phyloP scores from a whole-genome alignment of 352 stramenopile genomes.

The Phytophthora constricta region DNA sequence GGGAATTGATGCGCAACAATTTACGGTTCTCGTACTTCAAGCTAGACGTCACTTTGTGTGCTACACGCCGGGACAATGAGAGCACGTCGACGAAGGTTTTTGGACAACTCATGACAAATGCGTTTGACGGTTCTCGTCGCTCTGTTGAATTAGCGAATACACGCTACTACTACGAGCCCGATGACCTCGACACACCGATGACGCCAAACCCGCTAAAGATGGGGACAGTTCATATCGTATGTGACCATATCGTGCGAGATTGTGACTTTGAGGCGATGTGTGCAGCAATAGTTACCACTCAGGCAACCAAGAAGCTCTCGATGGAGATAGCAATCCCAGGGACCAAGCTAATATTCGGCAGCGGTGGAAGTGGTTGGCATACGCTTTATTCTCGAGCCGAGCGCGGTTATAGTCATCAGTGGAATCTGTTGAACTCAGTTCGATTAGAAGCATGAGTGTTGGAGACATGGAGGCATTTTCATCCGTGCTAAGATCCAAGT shows the following conservation, averaged over 20 bases:
- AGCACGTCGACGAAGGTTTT: background rate
- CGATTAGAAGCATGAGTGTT: background rate
- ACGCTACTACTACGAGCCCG: background rate
- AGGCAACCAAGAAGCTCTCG: constrained; percentile 6
- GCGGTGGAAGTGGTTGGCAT: constrained; percentile 14
- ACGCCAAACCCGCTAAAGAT: constrained; percentile 4
- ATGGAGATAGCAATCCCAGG: background rate
- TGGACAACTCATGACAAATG: background rate
- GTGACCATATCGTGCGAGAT: background rate
- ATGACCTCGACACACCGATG: constrained; percentile 2
- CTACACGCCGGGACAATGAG: no score
- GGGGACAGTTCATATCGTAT: background rate
- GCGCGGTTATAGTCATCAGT: constrained; percentile 3
- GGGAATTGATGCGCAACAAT: background rate
- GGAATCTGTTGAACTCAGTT: background rate
- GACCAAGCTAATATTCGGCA: no score
- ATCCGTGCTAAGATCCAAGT: constrained; percentile 2
- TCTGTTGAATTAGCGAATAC: background rate
- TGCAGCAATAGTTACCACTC: constrained; percentile 8
- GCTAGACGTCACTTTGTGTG: background rate
- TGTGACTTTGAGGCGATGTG: constrained; percentile 5
- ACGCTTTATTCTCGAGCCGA: constrained; percentile 18
- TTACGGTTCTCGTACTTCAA: constrained; percentile 6
- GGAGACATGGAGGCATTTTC: constrained; percentile 4
- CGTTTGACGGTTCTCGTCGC: constrained; percentile 6